These are phyloP conservation scores for Coccomyxa sp. DNA, from an alignment of 139 green algal species.

Conservation along the genomic window DNA sequence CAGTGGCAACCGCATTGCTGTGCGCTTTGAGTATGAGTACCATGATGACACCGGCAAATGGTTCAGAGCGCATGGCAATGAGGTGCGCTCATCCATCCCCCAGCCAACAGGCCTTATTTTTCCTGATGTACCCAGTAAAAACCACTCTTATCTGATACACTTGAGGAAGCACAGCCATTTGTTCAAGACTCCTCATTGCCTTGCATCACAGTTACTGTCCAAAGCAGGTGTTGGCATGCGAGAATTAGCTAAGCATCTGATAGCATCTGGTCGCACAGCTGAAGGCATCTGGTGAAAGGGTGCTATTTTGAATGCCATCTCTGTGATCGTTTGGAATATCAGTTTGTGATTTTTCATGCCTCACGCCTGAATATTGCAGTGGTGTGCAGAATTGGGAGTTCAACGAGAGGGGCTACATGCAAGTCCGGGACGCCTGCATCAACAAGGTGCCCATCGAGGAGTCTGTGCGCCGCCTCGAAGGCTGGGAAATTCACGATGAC, in stretches of 20 bases:
- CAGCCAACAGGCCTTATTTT: not conserved
- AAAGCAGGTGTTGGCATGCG: no score
- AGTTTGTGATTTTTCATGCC: no score
- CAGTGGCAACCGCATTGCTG: constrained; percentile 14
- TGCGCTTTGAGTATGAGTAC: constrained; percentile 59
- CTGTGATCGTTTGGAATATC: no score
- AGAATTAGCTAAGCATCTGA: no score
- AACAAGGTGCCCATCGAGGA: constrained; percentile 20
- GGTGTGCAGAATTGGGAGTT: constrained; percentile 42
- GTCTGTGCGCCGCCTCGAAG: not conserved
- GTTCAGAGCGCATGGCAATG: constrained; percentile 56
- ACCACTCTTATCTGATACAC: no score
- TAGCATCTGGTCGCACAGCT: no score
- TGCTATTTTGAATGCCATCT: no score
- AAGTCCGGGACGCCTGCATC: constrained; percentile 11
- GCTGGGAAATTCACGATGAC: not conserved
- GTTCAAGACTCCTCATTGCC: no score
- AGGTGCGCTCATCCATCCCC: constrained; percentile 4
- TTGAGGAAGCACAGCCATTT: no score
- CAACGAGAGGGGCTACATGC: constrained; percentile 29
- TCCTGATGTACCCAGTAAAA: not conserved
- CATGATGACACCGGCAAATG: constrained; percentile 43
- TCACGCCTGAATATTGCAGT: no score
- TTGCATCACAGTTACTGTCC: no score
- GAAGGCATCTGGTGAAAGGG: no score